phyloP scores from a whole-genome alignment of 768 basidiomycete genomes.

The Podaxis mareebaensis region DNA sequence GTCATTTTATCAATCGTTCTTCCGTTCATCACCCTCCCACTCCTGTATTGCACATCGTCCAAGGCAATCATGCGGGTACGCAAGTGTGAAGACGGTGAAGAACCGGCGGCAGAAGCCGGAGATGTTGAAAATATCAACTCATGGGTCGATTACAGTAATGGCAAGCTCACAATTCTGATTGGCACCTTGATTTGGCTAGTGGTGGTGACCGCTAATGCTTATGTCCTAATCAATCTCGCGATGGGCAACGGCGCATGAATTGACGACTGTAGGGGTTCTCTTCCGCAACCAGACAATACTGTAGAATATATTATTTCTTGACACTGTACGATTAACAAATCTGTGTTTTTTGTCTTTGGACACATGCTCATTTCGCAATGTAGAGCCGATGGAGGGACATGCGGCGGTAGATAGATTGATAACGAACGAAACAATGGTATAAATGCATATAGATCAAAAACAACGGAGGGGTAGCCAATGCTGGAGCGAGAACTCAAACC shows the following conservation, averaged over 20 bases:
- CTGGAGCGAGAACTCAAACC: not conserved
- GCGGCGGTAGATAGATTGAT: not conserved
- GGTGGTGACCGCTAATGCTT: conserved; percentile 71
- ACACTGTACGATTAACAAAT: not conserved
- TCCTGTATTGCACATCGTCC: conserved; percentile 75
- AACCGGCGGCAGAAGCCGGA: not conserved
- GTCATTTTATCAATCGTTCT: conserved; percentile 82
- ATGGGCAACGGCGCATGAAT: conserved; percentile 12
- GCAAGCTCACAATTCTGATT: conserved; percentile 46
- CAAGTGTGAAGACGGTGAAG: conserved; percentile 30
- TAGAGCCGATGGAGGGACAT: not conserved
- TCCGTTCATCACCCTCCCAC: conserved; percentile 83
- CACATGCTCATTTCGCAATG: not conserved
- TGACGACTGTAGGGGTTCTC: too few species aligned
- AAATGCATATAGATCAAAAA: not conserved
- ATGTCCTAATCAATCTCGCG: conserved; percentile 67
- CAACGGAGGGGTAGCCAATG: not conserved
- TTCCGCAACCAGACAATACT: not conserved
- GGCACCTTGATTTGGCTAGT: conserved; percentile 65
- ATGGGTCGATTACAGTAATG: conserved; percentile 65
- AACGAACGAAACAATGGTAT: not conserved
- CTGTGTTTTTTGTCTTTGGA: not conserved
- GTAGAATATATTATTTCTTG: not conserved
- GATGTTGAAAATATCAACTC: conserved; percentile 30
- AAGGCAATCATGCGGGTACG: conserved; percentile 71